Evolutionary conservation across 225 moss, liverwort and hornwort genomes (phyloP), one percentile per base, ranked within the genome.

Genomic region (Marchantia polymorpha): DNA sequence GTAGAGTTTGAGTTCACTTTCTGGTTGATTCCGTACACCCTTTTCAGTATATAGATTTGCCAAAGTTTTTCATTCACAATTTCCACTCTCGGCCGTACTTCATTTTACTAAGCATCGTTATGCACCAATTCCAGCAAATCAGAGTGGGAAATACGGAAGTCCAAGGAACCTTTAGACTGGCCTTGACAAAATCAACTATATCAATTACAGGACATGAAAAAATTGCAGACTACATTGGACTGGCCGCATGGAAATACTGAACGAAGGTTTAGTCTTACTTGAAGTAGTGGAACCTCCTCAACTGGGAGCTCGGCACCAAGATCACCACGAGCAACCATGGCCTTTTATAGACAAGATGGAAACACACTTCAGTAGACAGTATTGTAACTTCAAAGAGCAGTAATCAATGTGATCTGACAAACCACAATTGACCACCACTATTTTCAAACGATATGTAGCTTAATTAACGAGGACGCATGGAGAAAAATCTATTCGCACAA

Each of bases 291-390:
- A 70, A 99, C 97, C 85, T 99, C 97, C 83, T 99, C 97, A 78
- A 99, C 91, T 22, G 97, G 89, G 75, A 99, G 85, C 83, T 99
- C 97, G 52, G 97, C 97, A 82, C 97, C 97, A 73, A 99, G 92
- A 91, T 99, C 97, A 50, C 97, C 97, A 86, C 97, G 89, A 67
- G 97, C 97, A 88, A 99, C 97, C 97, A 99, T 99, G 51, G 97
- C 97, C 96, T 76, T 11, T 12, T 67, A 23, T 1, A 61, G n/a
- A 50, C 39, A 39, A 39, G 39, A 39, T 39, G 39, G 39, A 39
- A 39, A 39, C 39, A 39, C 39, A 39, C 39, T 39, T 39, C 39
- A 39, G 39, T 39, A 5, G 39, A 39, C 5, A 39, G 39, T 50
- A 49, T 49, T 3, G 69, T 51, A 51, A 50, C 49, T 31, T 46